These are phyloP conservation scores for Suillus alpinus DNA, from an alignment of 768 basidiomycete species.

Conservation along the genomic window DNA sequence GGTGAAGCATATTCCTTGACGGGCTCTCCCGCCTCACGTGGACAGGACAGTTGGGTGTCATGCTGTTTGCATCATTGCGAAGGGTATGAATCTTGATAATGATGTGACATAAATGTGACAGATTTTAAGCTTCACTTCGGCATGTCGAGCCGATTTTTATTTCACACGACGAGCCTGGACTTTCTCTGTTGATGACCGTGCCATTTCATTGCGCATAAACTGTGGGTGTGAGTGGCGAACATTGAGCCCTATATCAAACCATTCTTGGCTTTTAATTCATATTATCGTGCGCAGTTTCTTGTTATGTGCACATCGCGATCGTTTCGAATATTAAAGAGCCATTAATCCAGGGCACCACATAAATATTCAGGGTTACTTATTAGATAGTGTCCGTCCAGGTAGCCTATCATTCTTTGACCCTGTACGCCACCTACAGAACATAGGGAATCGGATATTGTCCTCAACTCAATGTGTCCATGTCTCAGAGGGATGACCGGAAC, in stretches of 20 bases:
- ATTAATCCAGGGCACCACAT: not conserved
- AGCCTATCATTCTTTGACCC: not conserved
- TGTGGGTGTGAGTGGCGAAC: not conserved
- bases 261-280: not conserved
- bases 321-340: not conserved
- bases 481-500: not conserved
- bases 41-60: not conserved
- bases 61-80: not conserved
- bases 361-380: not conserved
- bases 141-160: not conserved
- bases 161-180: slow-evolving; percentile 21
- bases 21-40: not conserved
- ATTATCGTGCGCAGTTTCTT: not conserved
- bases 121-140: slow-evolving; percentile 16
- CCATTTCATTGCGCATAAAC: slow-evolving; percentile 14
- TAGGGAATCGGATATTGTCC: not conserved
- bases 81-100: not conserved
- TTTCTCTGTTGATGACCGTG: slow-evolving; percentile 6
- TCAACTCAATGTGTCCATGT: not conserved
- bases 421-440: not conserved
- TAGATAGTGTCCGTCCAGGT: not conserved
- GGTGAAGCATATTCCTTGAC: not conserved
- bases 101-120: not conserved
- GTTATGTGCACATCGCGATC: slow-evolving; percentile 17
- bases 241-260: slow-evolving; percentile 1